Percentiles rank a stretch among this genome's conserved stretches.
phyloP scores from a whole-genome alignment of 2,329 filamentous ascomycete genomes.

The Camillea tinctor region DNA sequence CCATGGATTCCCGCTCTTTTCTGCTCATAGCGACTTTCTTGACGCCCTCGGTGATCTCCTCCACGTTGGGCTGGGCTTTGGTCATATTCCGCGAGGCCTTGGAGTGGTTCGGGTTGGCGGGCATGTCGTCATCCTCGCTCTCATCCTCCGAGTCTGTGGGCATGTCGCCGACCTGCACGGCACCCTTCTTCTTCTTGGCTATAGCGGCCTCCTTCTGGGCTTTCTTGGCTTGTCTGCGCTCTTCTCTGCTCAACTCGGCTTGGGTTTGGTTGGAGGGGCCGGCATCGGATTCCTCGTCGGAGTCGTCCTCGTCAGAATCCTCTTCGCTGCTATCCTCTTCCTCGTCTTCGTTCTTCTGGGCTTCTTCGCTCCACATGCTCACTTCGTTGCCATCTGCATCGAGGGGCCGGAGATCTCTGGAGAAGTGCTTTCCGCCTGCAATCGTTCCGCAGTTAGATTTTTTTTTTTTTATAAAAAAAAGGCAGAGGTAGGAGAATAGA shows the following conservation, averaged over 20 bases:
- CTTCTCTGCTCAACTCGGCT: slow-evolving; percentile 72
- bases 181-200: slow-evolving; percentile 67
- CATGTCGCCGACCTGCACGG: slow-evolving; percentile 80
- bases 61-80: slow-evolving; percentile 44
- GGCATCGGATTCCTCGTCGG: slow-evolving; percentile 49
- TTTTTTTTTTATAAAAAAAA: no score
- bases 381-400: slow-evolving; percentile 87
- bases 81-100: slow-evolving; percentile 66
- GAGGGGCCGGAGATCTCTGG: slow-evolving; percentile 81
- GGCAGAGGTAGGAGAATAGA: neutral
- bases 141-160: slow-evolving; percentile 68
- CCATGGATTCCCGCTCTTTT: slow-evolving; percentile 69
- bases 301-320: slow-evolving; percentile 43
- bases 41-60: slow-evolving; percentile 53
- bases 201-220: slow-evolving; percentile 88
- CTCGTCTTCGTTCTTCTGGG: slow-evolving; percentile 47
- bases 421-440: slow-evolving; percentile 96
- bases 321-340: slow-evolving; percentile 52
- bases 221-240: slow-evolving; percentile 84
- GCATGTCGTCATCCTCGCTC: slow-evolving; percentile 60
- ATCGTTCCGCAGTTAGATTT: no score
- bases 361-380: slow-evolving; percentile 77
- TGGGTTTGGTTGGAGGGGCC: slow-evolving; percentile 42
- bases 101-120: slow-evolving; percentile 89
- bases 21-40: slow-evolving; percentile 52